Conservation (phyloP, 1,284 basidiomycete species). For the Ganoderma resinaceum region DNA sequence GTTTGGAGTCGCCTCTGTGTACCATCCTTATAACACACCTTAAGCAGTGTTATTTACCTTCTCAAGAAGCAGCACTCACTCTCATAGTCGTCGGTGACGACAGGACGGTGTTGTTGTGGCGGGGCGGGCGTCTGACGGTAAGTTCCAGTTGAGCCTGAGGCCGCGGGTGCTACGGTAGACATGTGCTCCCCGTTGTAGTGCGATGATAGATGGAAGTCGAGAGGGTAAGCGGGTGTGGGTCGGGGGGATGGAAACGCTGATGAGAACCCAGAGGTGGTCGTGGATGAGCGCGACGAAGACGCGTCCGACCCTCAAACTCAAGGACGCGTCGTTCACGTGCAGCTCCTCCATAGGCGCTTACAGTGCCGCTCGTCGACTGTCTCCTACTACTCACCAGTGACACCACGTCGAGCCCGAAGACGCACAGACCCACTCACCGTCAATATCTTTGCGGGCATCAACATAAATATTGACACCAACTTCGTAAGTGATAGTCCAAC, state of each 20-base stretch:
- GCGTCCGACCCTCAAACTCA: too few species aligned
- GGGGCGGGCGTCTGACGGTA: constrained; percentile 26
- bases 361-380: too few species aligned
- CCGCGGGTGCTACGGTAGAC: constrained; percentile 15
- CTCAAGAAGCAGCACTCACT: constrained; percentile 50
- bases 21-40: constrained; percentile 66
- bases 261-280: background rate
- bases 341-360: constrained; percentile 18
- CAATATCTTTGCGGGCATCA: background rate
- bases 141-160: constrained; percentile 15
- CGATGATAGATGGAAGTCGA: background rate
- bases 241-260: background rate
- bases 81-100: constrained; percentile 77
- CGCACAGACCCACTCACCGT: constrained; percentile 13
- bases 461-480: too few species aligned
- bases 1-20: constrained; percentile 71
- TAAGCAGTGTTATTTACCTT: constrained; percentile 1
- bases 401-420: background rate
- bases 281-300: background rate
- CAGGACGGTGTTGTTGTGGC: constrained; percentile 45
- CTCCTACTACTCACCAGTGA: too few species aligned
- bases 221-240: background rate
- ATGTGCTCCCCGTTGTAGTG: background rate
- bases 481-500: too few species aligned
- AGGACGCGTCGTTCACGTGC: constrained; percentile 31